Conservation (phyloP, 2,329 filamentous ascomycete species). For the Microsporum audouinii region DNA sequence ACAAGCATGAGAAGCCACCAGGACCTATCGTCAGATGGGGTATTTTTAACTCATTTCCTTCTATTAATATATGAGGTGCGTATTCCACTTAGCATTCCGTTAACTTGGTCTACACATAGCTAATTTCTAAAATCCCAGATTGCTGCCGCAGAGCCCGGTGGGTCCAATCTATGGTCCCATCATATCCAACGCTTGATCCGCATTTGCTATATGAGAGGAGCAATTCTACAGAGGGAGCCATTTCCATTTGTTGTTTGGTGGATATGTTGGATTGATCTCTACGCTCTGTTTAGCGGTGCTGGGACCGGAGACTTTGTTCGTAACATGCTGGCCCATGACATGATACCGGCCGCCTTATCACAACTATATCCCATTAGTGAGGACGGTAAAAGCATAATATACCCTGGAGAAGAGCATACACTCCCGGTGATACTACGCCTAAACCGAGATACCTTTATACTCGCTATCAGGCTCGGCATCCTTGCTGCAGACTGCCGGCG, state of each 20-base stretch:
- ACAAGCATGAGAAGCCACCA: conserved; percentile 34
- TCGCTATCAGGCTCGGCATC: conserved; percentile 37
- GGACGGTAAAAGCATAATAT: conserved; percentile 27
- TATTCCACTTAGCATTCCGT: background rate
- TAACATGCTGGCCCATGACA: conserved; percentile 37
- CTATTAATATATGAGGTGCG: conserved; percentile 47
- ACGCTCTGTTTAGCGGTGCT: conserved; percentile 43
- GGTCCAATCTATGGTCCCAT: conserved; percentile 43
- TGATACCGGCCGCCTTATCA: conserved; percentile 35
- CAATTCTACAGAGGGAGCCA: conserved; percentile 35
- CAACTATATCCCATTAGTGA: conserved; percentile 29
- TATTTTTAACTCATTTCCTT: conserved; percentile 47
- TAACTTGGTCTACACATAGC: conserved; percentile 10
- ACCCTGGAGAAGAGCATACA: conserved; percentile 28
- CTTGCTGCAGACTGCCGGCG: conserved; percentile 32
- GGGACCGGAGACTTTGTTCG: conserved; percentile 41
- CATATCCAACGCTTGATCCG: conserved; percentile 43
- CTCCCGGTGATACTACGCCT: conserved; percentile 35
- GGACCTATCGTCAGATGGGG: conserved; percentile 46
- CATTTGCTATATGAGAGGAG: conserved; percentile 39
- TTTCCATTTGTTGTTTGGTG: conserved; percentile 45
- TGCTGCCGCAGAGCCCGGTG: conserved; percentile 36
- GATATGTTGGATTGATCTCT: conserved; percentile 45
- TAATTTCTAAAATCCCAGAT: conserved; percentile 20
- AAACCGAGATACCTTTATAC: conserved; percentile 35